Base-by-base conservation (phyloP, 2,329 filamentous ascomycete genomes). In the Cladosporium halotolerans region DNA sequence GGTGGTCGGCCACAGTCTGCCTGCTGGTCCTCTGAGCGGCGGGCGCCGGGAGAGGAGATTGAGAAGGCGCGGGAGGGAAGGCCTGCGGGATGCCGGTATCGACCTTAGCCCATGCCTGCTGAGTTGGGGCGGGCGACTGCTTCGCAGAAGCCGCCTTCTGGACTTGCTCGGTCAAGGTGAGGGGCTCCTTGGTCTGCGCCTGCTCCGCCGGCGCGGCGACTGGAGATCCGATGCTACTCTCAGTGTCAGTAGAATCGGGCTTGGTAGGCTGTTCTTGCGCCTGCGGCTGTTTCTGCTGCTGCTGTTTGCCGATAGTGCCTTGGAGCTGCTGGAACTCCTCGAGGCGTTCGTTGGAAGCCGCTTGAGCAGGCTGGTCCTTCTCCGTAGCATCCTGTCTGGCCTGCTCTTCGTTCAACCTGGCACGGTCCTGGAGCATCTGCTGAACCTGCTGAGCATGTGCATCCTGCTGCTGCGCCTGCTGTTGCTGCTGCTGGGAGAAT, bases 251-350 rank as follows among this genome's bases (percentile, higher is more conserved):
- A 11, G 55, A 36, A 31, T 52, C 23, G 16, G 47, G 40, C 41
- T 57, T 45, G 36, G 45, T 43, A 55, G 60, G 53, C 53, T 57
- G 45, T 38, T 56, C 45, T n/a, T 19, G 33, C 4, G 45, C 66
- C n/a, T 39, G 36, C 16, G 16, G 16, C 36, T 14, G n/a, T 6
- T 28, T 28, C 23, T 28, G 23, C 23, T 28, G 23, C 61, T 28
- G 70, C 68, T 57, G 70, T 68, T 28, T 66, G 58, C 44, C 49
- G 36, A 50, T 36, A n/a, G 58, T 67, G 8, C 78, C 75, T 54
- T 91, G 88, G 55, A 85, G 81, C 64, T 86, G 81, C 62, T 95
- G 83, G 66, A 96, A 96, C 66, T 96, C 86, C 60, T 87, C 82
- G 16, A 96, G 77, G 43, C 91, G 84, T 44, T 89, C 87, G 57